Conservation (phyloP, 768 basidiomycete genomes). For the Tylopilus intermedius region DNA sequence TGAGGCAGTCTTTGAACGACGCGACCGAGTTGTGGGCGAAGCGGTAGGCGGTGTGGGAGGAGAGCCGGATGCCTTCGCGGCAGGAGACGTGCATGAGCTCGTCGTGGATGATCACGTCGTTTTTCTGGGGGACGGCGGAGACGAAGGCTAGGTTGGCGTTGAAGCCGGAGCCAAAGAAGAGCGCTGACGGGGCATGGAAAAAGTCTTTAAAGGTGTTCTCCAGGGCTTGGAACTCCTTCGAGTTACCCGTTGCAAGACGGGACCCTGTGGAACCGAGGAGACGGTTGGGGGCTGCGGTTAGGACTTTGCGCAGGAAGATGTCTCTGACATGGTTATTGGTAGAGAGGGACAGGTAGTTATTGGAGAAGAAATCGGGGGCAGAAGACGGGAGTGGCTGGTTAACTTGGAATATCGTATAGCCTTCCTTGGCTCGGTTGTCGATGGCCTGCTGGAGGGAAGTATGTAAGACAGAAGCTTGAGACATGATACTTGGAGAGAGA, state of each 20-base stretch:
- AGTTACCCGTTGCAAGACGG: conserved; percentile 20
- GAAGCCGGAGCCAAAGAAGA: conserved; percentile 19
- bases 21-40: conserved; percentile 46
- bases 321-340: no score
- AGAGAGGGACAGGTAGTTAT: no score
- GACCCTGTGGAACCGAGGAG: conserved; percentile 12
- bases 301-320: no score
- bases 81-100: conserved; percentile 49
- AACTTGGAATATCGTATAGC: no score
- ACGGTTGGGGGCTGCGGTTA: not conserved
- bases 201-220: conserved; percentile 7
- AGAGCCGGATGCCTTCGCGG: conserved; percentile 46
- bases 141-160: conserved; percentile 51
- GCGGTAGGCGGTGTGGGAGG: conserved; percentile 23
- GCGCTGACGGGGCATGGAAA: not conserved
- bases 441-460: no score
- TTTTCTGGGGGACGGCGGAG: conserved; percentile 37
- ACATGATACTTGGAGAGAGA: no score
- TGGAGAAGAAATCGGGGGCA: no score
- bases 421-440: no score
- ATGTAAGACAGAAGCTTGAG: no score
- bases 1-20: conserved; percentile 30
- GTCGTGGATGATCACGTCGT: conserved; percentile 50
- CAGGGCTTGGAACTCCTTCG: conserved; percentile 12
- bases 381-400: no score